Conservation (phyloP, 495 filamentous ascomycete genomes). For the Talaromyces proteolyticus region DNA sequence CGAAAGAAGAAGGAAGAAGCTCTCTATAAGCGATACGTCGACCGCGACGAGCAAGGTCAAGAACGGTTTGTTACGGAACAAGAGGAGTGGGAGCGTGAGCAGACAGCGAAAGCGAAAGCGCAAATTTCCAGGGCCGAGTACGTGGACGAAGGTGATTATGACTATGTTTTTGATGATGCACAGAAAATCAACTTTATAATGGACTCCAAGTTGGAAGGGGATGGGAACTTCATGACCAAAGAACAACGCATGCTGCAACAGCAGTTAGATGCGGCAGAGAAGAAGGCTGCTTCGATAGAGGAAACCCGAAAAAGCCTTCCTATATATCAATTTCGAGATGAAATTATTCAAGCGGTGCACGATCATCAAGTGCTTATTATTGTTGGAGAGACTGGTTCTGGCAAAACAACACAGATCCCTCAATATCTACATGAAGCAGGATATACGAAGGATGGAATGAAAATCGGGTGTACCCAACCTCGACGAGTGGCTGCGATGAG, state of each 20-base stretch:
- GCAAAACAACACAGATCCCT: conserved; percentile 86
- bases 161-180: conserved; percentile 87
- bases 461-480: conserved; percentile 63
- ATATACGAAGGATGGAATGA: conserved; percentile 69
- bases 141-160: conserved; percentile 83
- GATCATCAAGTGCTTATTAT: conserved; percentile 80
- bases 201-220: conserved; percentile 64
- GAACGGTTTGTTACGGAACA: conserved; percentile 92
- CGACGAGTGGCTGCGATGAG: conserved; percentile 95
- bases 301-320: conserved; percentile 88
- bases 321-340: conserved; percentile 77
- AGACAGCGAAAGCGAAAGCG: conserved; percentile 81
- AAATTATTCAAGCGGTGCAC: conserved; percentile 70
- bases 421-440: conserved; percentile 85
- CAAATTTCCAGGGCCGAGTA: conserved; percentile 73
- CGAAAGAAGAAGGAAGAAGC: conserved; percentile 86
- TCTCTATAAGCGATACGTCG: conserved; percentile 85
- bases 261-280: conserved; percentile 80
- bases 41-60: conserved; percentile 79
- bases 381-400: conserved; percentile 82
- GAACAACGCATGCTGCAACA: conserved; percentile 75
- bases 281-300: conserved; percentile 77
- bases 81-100: conserved; percentile 93
- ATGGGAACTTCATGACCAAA: conserved; percentile 59
- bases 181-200: conserved; percentile 84